Evolutionary conservation across 768 basidiomycete genomes (phyloP).

Genomic region (Boletus vinaceobasis): DNA sequence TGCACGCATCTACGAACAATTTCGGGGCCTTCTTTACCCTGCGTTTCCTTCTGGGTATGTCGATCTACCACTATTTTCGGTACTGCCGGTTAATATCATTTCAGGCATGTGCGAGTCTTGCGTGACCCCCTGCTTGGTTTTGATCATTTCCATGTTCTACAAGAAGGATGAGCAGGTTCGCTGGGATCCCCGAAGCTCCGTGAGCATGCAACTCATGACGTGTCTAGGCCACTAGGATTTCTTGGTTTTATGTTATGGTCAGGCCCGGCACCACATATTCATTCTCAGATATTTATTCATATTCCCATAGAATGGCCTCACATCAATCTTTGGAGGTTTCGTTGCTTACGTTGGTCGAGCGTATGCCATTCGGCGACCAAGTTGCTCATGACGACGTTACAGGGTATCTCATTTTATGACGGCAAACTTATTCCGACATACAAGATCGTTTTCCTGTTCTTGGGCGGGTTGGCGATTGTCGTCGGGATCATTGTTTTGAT

Average conservation of each 20-base stretch:
- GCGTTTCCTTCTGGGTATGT: conserved; percentile 55
- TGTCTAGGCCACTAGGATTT: conserved; percentile 49
- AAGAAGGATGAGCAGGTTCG: conserved; percentile 61
- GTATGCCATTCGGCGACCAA: neutral
- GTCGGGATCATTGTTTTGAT: conserved; percentile 55
- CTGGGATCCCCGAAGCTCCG: neutral
- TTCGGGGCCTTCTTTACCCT: conserved; percentile 63
- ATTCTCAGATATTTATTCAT: neutral
- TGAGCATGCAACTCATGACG: conserved; percentile 1
- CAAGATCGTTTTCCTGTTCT: conserved; percentile 59
- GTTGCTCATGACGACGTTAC: neutral
- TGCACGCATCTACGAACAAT: conserved; percentile 53
- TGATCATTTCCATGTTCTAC: conserved; percentile 66
- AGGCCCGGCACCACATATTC: neutral
- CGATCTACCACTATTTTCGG: neutral
- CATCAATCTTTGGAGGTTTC: conserved; percentile 59
- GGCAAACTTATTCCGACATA: conserved; percentile 50
- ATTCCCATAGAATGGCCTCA: conserved; percentile 52
- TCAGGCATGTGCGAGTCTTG: conserved; percentile 67
- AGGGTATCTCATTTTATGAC: conserved; percentile 57
- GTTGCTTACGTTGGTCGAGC: conserved; percentile 49
- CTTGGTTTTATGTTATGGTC: conserved; percentile 69
- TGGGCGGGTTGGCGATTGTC: conserved; percentile 58
- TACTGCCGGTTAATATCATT: neutral
- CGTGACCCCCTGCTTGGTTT: conserved; percentile 59